Conservation (phyloP, 805 yeast species). For the Saccharomycopsis schoenii region DNA sequence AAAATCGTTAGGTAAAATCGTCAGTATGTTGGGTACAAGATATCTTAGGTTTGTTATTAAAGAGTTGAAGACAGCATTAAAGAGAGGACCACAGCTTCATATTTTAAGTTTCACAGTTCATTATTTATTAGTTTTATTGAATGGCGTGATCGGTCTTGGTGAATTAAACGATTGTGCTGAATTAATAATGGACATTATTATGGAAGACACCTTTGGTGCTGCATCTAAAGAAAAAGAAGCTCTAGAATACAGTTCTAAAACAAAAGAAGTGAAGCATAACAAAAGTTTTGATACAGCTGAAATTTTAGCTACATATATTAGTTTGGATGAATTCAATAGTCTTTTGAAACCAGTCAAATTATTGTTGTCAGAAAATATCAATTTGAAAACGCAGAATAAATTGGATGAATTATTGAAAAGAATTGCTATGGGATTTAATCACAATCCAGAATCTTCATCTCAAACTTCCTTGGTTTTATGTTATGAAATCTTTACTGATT, state of each 20-base stretch:
- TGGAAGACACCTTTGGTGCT: constrained; percentile 89
- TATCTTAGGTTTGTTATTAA: constrained; percentile 66
- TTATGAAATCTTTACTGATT: constrained; percentile 56
- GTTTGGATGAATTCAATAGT: constrained; percentile 43
- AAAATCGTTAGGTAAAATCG: constrained; percentile 57
- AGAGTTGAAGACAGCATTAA: constrained; percentile 69
- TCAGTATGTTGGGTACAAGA: constrained; percentile 55
- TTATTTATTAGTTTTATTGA: constrained; percentile 48
- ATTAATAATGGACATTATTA: constrained; percentile 56
- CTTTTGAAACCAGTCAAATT: constrained; percentile 62
- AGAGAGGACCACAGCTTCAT: constrained; percentile 89
- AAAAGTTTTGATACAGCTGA: constrained; percentile 86
- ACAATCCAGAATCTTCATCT: constrained; percentile 49
- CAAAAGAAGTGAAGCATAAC: constrained; percentile 84
- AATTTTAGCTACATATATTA: constrained; percentile 55
- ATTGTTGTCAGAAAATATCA: constrained; percentile 52
- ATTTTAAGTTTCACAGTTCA: constrained; percentile 85
- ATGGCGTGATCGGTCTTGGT: constrained; percentile 43
- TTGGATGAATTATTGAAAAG: constrained; percentile 72
- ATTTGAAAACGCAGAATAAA: constrained; percentile 59
- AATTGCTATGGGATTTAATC: constrained; percentile 67
- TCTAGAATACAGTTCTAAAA: constrained; percentile 75
- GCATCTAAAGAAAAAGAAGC: constrained; percentile 93
- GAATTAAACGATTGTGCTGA: constrained; percentile 62
- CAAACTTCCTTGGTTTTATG: constrained; percentile 59